phyloP scores from a whole-genome alignment of 2,329 filamentous ascomycete genomes.

The Fusarium agapanthi region DNA sequence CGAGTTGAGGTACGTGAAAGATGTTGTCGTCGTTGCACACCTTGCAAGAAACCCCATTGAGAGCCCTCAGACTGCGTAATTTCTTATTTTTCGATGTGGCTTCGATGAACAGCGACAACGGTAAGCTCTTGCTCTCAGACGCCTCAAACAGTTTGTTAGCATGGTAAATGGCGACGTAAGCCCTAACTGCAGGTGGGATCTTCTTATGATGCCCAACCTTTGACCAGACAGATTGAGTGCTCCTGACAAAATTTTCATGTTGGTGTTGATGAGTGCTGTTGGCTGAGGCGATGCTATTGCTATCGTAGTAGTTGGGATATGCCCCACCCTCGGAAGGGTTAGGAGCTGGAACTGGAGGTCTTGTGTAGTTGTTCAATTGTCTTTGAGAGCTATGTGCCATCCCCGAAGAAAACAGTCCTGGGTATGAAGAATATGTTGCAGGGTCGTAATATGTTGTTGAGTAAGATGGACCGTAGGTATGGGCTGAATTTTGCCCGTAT shows the following conservation, averaged over 20 bases:
- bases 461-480: constrained; percentile 20
- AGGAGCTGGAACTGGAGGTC: not conserved
- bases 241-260: constrained; percentile 61
- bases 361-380: constrained; percentile 3
- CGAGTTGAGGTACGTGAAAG: constrained; percentile 67
- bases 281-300: not conserved
- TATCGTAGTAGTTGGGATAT: constrained; percentile 6
- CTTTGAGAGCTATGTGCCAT: not conserved
- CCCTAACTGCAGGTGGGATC: constrained; percentile 68
- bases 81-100: constrained; percentile 64
- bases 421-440: constrained; percentile 21
- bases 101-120: constrained; percentile 67
- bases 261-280: constrained; percentile 52
- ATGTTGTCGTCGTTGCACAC: constrained; percentile 56
- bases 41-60: constrained; percentile 65
- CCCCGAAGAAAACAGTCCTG: constrained; percentile 2
- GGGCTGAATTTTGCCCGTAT: constrained; percentile 13
- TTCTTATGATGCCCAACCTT: constrained; percentile 66
- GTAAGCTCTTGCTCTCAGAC: constrained; percentile 65
- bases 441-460: constrained; percentile 20
- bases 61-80: constrained; percentile 64
- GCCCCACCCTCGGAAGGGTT: not conserved
- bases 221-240: constrained; percentile 71
- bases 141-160: constrained; percentile 65
- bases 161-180: constrained; percentile 72